Evolutionary conservation across 108 stramenopile species (phyloP), one percentile per base, ranked within the genome.

Genomic region (Cyclotella sp.): DNA sequence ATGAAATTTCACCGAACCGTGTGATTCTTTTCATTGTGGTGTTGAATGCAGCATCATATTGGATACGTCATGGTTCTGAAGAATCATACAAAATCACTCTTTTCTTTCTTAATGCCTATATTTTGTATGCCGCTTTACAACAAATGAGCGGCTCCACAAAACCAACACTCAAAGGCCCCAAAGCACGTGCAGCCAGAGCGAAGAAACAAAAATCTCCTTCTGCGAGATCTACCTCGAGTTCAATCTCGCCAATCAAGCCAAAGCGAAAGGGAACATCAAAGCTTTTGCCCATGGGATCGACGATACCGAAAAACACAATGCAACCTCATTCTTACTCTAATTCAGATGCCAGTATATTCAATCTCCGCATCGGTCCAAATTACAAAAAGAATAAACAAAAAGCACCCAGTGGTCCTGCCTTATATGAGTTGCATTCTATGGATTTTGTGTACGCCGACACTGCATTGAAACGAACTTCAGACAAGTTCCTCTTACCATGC

Each of bases 371-470:
- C 0, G 84, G 84, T 18, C 84, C 84, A 46, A 85, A 85, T 45
- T 85, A 85, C 77, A 82, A 77, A 41, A 73, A 70, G 49, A 81
- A 81, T 40, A 81, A 75, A 42, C 67, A 74, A 70, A 85, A 85
- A 68, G 81, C 76, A 68, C 84, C 84, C 0, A 81, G 79, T 34
- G 81, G 70, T 11, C 81, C 77, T 16, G 84, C 79, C 45, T 54
- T 85, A 24, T 85, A 81, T 62, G 79, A 82, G 52, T 53, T 85
- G 24, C 61, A 78, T 43, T 71, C 79, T 16, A 73, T 81, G 76
- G 84, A 85, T 65, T 77, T 81, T 55, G 29, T 82, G 46, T 63
- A 82, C 28, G 82, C 58, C 14, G 62, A 75, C 49, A 29, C 70
- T 29, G 39, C 76, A 16, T 54, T 84, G 54, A 84, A 76, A 57